These are phyloP conservation scores for Amphicarpaea edgeworthii DNA, from an alignment of 306 rosid genomes.

Conservation along the genomic window DNA sequence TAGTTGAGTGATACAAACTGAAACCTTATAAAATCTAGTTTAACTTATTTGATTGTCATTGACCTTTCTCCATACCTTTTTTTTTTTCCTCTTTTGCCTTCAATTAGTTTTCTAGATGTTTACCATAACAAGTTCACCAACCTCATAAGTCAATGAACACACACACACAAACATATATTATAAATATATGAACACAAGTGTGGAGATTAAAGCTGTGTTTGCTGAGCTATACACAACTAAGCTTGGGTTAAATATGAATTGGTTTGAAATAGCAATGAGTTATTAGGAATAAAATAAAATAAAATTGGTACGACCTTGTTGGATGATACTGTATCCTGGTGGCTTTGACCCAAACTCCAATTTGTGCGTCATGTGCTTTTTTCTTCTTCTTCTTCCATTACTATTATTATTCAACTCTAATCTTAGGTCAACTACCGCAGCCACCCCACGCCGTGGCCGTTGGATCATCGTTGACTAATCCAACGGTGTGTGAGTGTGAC, in stretches of 20 bases:
- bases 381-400: too few species aligned
- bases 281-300: background rate
- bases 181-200: background rate
- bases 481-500: background rate
- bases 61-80: background rate
- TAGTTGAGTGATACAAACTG: too few species aligned
- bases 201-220: background rate
- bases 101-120: background rate
- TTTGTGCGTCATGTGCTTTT: constrained; percentile 37
- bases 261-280: constrained; percentile 5
- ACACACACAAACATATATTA: background rate
- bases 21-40: background rate
- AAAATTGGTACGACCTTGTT: constrained; percentile 13
- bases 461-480: constrained; percentile 38
- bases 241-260: constrained; percentile 26
- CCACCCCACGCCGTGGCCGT: constrained; percentile 41
- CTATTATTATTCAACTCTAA: constrained; percentile 32
- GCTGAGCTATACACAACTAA: constrained; percentile 30
- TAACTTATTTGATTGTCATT: background rate
- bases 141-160: constrained; percentile 5
- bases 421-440: constrained; percentile 52
- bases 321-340: background rate
- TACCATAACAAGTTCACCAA: background rate
- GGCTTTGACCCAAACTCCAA: constrained; percentile 41
- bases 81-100: background rate